phyloP scores from a whole-genome alignment of 192 early-diverging fungal species.

The Rhizophagus sp. region DNA sequence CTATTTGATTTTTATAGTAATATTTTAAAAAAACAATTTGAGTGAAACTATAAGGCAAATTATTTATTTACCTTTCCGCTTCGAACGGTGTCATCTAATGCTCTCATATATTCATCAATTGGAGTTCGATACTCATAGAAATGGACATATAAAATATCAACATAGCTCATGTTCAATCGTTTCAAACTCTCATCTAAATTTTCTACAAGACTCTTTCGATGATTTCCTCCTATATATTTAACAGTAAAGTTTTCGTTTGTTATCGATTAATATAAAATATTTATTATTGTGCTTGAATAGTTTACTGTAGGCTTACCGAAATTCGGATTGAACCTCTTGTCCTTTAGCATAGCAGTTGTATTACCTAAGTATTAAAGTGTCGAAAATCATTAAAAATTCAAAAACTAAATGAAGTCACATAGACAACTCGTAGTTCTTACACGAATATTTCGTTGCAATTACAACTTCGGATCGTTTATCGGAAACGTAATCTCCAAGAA shows the following conservation, averaged over 20 bases:
- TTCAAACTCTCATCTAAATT: constrained; percentile 47
- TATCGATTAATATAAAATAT: no score
- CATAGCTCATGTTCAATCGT: constrained; percentile 35
- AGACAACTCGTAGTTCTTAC: neutral
- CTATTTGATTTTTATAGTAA: neutral
- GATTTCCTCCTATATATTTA: constrained; percentile 17
- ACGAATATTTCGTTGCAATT: constrained; percentile 48
- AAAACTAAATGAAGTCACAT: no score
- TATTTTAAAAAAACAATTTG: no score
- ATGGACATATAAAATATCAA: constrained; percentile 36
- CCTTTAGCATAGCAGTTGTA: neutral
- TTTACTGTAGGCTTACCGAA: neutral
- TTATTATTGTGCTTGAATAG: no score
- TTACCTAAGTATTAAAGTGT: neutral
- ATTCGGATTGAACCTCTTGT: neutral
- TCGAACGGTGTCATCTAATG: constrained; percentile 59
- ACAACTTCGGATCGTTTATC: constrained; percentile 50
- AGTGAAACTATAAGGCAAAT: no score
- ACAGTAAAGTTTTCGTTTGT: no score
- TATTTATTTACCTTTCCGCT: constrained; percentile 44
- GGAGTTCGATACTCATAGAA: constrained; percentile 38
- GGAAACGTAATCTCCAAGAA: constrained; percentile 47
- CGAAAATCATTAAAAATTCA: neutral
- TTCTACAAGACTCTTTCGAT: constrained; percentile 33
- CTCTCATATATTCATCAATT: constrained; percentile 60